Evolutionary conservation across 176 grass and related monocot genomes (phyloP), one percentile per base, ranked within the genome.

Genomic region (Avena atlantica): DNA sequence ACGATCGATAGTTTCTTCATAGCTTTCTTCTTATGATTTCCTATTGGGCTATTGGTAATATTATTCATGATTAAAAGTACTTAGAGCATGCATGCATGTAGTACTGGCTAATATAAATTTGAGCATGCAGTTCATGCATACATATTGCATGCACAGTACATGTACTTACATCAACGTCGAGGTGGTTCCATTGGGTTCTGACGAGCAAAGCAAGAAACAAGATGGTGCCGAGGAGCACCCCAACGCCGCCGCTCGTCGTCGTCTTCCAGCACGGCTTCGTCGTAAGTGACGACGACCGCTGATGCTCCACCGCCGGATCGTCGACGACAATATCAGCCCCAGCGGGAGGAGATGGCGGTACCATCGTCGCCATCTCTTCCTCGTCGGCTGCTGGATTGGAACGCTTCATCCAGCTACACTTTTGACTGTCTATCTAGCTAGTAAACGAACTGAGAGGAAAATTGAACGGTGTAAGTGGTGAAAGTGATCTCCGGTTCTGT

Each of bases 121-220:
- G 40, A 42, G 40, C 40, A 42, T 7, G 40, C 5, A 42, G 40
- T 42, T 42, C 40, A 42, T 42, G 40, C 40, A 6, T 42, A 42
- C 40, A 42, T 40, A 40, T 42, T 42, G 40, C 40, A 42, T 42
- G 40, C 6, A 42, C 40, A 42, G 40, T 42, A 42, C 40, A 42
- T 42, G 61, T 16, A 70, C 80, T 69, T 70, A 82, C 80, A 2
- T 12, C 75, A 15, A 19, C 58, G 71, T 84, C 75, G 20, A 84
- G 52, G 52, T 76, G 23, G 59, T 69, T 76, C 89, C 81, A 88
- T 4, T 68, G 12, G 53, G 19, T 2, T 44, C 37, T 42, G 87
- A 80, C 14, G 45, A 89, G 31, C 55, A 89, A 29, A 25, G 74
- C 83, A 19, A 92, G 79, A 1, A 86, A 20, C 5, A 92, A 4